Evolutionary conservation across 345 rosid genomes (phyloP), one percentile per base, ranked within the genome.

Genomic region (Bruguiera parviflora): DNA sequence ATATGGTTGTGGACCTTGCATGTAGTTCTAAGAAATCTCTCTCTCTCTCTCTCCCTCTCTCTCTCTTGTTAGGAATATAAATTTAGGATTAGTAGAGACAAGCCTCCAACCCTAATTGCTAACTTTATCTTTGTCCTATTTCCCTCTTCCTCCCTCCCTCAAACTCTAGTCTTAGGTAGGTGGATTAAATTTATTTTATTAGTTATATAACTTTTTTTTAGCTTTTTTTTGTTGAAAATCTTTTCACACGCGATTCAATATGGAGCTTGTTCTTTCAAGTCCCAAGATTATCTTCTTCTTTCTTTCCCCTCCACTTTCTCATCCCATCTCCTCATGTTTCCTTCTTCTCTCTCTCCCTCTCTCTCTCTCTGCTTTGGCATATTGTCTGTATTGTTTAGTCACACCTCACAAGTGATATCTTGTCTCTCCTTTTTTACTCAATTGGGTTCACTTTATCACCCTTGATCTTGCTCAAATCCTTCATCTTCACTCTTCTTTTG

Each of bases 401-500:
- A 82, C 83, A 75, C 66, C 73, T 63, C 87, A 75, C 71, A 67
- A 77, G 74, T 74, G 78, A 74, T 82, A 77, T 73, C 83, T 78
- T 74, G 85, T 74, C 86, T 63, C 78, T 65, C 72, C 79, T 65
- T 78, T 79, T 78, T 75, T 27, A 70, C 82, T 84, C 78, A 69
- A 67, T 58, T 73, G 68, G 77, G 55, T 52, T 57, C 64, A 47
- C 79, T 76, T 75, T 77, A 73, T 60, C 79, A 68, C 49, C 60
- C 66, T 62, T 64, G 39, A 51, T 66, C 28, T 35, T 27, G 3
- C 66, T 70, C 66, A 68, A 39, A 35, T 56, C 28, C 18, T 56
- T 56, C 59, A 68, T 37, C 69, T 53, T 53, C 58, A 16, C 68
- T 64, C 70, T 58, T 58, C 35, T 71, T 70, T 35, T 73, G 32